phyloP scores from a whole-genome alignment of 2,329 filamentous ascomycete genomes.

The Phialophora macrospora region DNA sequence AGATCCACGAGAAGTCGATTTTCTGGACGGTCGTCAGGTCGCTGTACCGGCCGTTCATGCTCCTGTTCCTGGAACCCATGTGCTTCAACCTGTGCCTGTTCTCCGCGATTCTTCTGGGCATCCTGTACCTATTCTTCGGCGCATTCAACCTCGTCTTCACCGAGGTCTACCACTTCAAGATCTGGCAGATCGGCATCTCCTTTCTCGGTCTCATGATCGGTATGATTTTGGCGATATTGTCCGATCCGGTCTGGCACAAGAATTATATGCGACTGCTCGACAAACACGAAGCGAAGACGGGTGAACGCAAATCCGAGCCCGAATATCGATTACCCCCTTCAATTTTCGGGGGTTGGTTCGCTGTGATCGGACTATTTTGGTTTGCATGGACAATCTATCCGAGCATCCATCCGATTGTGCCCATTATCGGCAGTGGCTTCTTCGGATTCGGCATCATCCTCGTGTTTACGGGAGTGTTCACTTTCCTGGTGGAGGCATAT shows the following conservation, averaged over 20 bases:
- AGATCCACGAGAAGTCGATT: conserved; percentile 69
- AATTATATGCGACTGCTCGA: conserved; percentile 51
- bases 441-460: conserved; percentile 76
- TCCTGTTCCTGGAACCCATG: conserved; percentile 51
- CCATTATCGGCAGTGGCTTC: conserved; percentile 72
- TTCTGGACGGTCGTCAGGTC: conserved; percentile 59
- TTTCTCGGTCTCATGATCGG: conserved; percentile 58
- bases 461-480: conserved; percentile 83
- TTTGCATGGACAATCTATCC: conserved; percentile 85
- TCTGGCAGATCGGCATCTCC: conserved; percentile 43
- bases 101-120: conserved; percentile 48
- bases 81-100: conserved; percentile 50
- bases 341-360: conserved; percentile 74
- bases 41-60: conserved; percentile 58
- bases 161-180: conserved; percentile 47
- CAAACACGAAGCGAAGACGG: conserved; percentile 45
- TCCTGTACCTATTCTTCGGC: conserved; percentile 51
- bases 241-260: conserved; percentile 54
- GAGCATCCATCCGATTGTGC: conserved; percentile 75
- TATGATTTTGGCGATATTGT: conserved; percentile 52
- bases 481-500: conserved; percentile 74
- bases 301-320: conserved; percentile 68
- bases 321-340: conserved; percentile 81
- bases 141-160: conserved; percentile 51
- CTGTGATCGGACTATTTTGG: conserved; percentile 81